Conservation (phyloP, 2,329 filamentous ascomycete species). For the Ophiosphaerella narmari region DNA sequence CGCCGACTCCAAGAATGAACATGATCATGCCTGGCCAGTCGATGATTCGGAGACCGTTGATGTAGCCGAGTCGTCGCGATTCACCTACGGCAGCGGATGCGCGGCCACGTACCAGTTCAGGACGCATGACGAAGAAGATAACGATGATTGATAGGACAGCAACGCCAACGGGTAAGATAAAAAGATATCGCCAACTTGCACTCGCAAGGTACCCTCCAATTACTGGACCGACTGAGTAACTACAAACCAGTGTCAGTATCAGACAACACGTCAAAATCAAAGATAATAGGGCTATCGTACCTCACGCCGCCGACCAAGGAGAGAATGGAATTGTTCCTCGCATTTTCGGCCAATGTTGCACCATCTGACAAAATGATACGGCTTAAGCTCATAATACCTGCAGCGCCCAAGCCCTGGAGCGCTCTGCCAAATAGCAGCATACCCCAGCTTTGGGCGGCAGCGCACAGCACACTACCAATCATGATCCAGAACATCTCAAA, state of each 20-base stretch:
- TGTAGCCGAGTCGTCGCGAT: slow-evolving; percentile 41
- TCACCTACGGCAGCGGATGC: slow-evolving; percentile 42
- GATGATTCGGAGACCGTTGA: slow-evolving; percentile 51
- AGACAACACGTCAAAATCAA: neutral
- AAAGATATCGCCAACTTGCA: slow-evolving; percentile 68
- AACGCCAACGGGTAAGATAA: slow-evolving; percentile 55
- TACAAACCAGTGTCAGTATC: slow-evolving; percentile 7
- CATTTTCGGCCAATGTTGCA: slow-evolving; percentile 72
- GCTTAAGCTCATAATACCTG: slow-evolving; percentile 65
- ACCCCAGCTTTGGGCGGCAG: slow-evolving; percentile 61
- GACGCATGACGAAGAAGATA: slow-evolving; percentile 61
- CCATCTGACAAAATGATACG: slow-evolving; percentile 68
- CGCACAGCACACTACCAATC: slow-evolving; percentile 66
- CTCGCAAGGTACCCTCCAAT: slow-evolving; percentile 63
- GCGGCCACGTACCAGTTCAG: slow-evolving; percentile 60
- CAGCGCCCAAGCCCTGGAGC: slow-evolving; percentile 65
- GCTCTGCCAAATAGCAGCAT: slow-evolving; percentile 67
- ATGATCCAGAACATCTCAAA: slow-evolving; percentile 57
- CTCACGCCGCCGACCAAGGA: slow-evolving; percentile 62
- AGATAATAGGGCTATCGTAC: slow-evolving; percentile 9
- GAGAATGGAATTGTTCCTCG: slow-evolving; percentile 69
- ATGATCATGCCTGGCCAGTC: slow-evolving; percentile 42
- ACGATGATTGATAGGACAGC: slow-evolving; percentile 56
- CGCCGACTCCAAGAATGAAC: slow-evolving; percentile 42
- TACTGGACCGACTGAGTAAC: slow-evolving; percentile 65